Base-by-base conservation (phyloP, 371 early-diverging fungal genomes). In the Lichtheimia ramosa region DNA sequence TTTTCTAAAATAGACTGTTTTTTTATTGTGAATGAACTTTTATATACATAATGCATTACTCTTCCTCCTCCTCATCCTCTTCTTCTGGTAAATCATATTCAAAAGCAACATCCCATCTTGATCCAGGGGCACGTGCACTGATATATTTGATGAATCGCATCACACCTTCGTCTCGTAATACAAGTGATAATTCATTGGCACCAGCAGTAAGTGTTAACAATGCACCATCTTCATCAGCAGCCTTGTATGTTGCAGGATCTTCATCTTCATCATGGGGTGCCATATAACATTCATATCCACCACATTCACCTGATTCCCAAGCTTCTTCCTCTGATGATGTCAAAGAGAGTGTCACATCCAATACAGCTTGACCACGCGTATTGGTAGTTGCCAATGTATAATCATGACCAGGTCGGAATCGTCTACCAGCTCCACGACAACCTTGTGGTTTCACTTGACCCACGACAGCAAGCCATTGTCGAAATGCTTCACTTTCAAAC, bases 121-220 rank as follows among this genome's bases (percentile, higher is more conserved):
- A 77, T 48, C 82, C 80, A 8, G 84, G 85, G 10, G 90, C 88
- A 53, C 75, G 62, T 12, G 88, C 89, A 56, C 87, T 83, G 16
- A 91, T 85, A 66, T 91, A 92, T 70, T 91, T 91, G 34, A 89
- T 75, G 68, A 92, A 92, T 23, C 83, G 72, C 78, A 90, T 83
- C 12, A 91, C 82, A 16, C 84, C 86, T 25, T 84, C 84, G 56
- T 90, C 91, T 49, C 90, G 69, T 67, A 91, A 58, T 0, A 87
- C 91, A 5, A 91, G 53, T 6, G 68, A 79, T 49, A 92, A 60
- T 24, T 84, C 81, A 62, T 91, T 92, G 56, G 70, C 67, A 5
- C 80, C 80, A 5, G 89, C 87, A 1, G 87, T 77, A 46, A 85
- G 73, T 1, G 89, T 89, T 48, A 92, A 65, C 59, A 92, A 64